Evolutionary conservation across 1,284 basidiomycete species (phyloP).

Genomic region (Hortiboletus rubellus): DNA sequence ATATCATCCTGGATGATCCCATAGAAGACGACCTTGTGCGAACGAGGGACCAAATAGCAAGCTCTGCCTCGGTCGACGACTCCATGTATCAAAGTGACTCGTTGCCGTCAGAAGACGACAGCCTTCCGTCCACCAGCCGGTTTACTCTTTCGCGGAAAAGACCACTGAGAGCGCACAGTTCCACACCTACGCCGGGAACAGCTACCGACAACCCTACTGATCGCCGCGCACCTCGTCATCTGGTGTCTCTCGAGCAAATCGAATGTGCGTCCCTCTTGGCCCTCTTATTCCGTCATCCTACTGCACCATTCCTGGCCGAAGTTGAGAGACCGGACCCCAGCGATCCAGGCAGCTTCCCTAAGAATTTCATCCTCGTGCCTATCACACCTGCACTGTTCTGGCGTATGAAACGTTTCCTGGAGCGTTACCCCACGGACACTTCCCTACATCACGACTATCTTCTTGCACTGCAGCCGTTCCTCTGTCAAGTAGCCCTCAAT

Average conservation of each 20-base stretch:
- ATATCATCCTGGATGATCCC: slow-evolving; percentile 68
- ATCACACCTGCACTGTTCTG: slow-evolving; percentile 56
- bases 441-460: slow-evolving; percentile 77
- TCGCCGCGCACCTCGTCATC: slow-evolving; percentile 23
- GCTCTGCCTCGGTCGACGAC: slow-evolving; percentile 23
- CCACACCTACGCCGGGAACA: slow-evolving; percentile 22
- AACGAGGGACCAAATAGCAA: slow-evolving; percentile 24
- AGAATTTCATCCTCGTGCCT: slow-evolving; percentile 16
- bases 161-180: slow-evolving; percentile 19
- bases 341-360: slow-evolving; percentile 26
- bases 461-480: slow-evolving; percentile 61
- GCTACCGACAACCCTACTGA: slow-evolving; percentile 15
- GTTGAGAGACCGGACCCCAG: slow-evolving; percentile 26
- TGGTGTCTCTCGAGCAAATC: slow-evolving; percentile 62
- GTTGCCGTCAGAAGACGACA: slow-evolving; percentile 33
- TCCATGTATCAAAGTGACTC: slow-evolving; percentile 34
- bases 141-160: slow-evolving; percentile 34
- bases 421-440: slow-evolving; percentile 63
- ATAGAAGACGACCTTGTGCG: slow-evolving; percentile 46
- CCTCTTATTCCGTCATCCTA: slow-evolving; percentile 61
- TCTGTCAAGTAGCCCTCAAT: slow-evolving; percentile 77
- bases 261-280: slow-evolving; percentile 71
- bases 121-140: slow-evolving; percentile 19
- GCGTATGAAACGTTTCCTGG: slow-evolving; percentile 68
- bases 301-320: slow-evolving; percentile 53